Percentiles rank a stretch among this genome's conserved stretches.
Evolutionary conservation across 225 moss, liverwort and hornwort species (phyloP).

Genomic region (Physcomitrellopsis africana): DNA sequence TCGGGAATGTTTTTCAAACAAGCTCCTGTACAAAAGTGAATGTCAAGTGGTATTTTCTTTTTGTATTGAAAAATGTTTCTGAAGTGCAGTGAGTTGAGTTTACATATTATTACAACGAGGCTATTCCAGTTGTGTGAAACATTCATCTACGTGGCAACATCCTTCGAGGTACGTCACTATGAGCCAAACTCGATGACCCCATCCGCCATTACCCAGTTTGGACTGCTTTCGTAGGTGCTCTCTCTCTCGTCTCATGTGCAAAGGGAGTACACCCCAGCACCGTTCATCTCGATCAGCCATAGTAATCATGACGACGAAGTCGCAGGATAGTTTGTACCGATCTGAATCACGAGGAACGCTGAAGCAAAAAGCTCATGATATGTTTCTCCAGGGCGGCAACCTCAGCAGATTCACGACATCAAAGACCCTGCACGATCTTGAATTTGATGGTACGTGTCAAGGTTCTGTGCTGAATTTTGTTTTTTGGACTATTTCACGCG

Average conservation of each 20-base stretch:
- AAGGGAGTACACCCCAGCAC: too few species aligned
- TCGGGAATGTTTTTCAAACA: too few species aligned
- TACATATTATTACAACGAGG: slow-evolving; percentile 61
- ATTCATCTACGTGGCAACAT: slow-evolving; percentile 27
- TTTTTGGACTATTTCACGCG: slow-evolving; percentile 12
- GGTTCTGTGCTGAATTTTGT: slow-evolving; percentile 35
- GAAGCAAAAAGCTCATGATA: slow-evolving; percentile 40
- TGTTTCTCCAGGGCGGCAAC: slow-evolving; percentile 28
- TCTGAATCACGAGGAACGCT: slow-evolving; percentile 35
- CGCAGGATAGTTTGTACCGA: slow-evolving; percentile 22
- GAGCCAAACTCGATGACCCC: slow-evolving; percentile 5
- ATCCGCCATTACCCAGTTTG: slow-evolving; percentile 33
- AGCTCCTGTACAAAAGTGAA: not conserved
- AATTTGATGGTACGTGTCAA: slow-evolving; percentile 29
- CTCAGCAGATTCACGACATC: slow-evolving; percentile 38
- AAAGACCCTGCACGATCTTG: slow-evolving; percentile 42
- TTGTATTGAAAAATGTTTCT: slow-evolving; percentile 48
- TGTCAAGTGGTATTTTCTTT: slow-evolving; percentile 28
- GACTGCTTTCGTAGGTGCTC: slow-evolving; percentile 13
- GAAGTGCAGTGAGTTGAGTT: slow-evolving; percentile 50
- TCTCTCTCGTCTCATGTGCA: not conserved
- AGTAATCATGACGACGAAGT: too few species aligned
- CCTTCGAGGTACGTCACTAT: slow-evolving; percentile 26
- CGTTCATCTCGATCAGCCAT: too few species aligned
- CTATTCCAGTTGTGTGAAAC: slow-evolving; percentile 26